Conservation (phyloP, 202 grass and related monocot genomes). For the Brachypodium distachyon region DNA sequence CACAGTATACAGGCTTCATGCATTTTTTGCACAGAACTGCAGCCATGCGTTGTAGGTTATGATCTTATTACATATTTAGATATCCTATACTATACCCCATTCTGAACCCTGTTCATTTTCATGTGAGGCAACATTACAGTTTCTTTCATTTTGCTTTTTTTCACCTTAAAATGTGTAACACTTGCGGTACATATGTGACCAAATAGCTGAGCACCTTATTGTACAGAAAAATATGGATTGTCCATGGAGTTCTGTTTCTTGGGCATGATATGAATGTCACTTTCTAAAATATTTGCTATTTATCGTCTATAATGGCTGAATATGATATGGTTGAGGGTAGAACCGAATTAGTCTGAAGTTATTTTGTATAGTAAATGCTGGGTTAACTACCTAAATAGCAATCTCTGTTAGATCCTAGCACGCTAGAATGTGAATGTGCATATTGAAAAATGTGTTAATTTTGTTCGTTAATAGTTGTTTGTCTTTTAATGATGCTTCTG, state of each 20-base stretch:
- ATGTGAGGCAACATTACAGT: too few species aligned
- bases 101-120: too few species aligned
- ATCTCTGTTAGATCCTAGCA: neutral
- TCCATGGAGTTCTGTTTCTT: neutral
- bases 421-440: neutral
- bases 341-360: neutral
- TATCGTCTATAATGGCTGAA: neutral
- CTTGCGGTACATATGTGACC: neutral
- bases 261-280: neutral
- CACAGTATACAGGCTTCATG: neutral
- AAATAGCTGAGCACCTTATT: neutral
- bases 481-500: slow-evolving; percentile 24
- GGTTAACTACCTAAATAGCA: neutral
- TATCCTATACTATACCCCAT: too few species aligned
- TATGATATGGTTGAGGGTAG: neutral
- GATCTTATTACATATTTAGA: neutral
- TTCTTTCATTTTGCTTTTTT: neutral
- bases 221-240: neutral
- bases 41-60: neutral
- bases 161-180: neutral
- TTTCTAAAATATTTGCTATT: neutral
- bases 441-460: neutral
- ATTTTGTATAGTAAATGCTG: neutral
- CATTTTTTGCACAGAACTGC: neutral
- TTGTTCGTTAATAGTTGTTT: slow-evolving; percentile 2